phyloP scores from a whole-genome alignment of 306 rosid genomes.

The Argentina anserina region DNA sequence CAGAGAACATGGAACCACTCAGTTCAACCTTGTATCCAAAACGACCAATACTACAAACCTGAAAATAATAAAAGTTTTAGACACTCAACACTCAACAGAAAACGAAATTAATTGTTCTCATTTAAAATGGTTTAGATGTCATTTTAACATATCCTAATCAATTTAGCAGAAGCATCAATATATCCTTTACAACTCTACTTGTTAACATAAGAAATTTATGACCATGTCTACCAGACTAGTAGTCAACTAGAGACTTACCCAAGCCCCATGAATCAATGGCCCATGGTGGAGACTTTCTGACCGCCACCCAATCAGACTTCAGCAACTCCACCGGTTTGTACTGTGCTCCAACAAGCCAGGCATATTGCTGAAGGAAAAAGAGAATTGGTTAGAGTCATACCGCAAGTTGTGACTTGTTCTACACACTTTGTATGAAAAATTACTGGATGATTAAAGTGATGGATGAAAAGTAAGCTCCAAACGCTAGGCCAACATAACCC shows the following conservation, averaged over 20 bases:
- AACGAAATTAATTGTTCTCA: neutral
- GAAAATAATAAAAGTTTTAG: neutral
- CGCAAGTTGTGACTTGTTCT: conserved; percentile 18
- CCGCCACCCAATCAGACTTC: conserved; percentile 86
- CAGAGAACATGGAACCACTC: neutral
- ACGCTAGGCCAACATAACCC: neutral
- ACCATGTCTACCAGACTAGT: conserved; percentile 18
- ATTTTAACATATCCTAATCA: conserved; percentile 11
- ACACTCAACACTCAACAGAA: neutral
- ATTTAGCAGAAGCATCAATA: conserved; percentile 6
- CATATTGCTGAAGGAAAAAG: conserved; percentile 68
- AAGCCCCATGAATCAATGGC: conserved; percentile 98
- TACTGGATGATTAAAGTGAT: neutral
- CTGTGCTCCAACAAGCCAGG: conserved; percentile 95
- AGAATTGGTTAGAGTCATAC: conserved; percentile 28
- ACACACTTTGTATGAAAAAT: neutral
- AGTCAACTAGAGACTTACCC: conserved; percentile 57
- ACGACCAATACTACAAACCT: neutral
- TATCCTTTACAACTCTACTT: neutral
- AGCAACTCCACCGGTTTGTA: conserved; percentile 84
- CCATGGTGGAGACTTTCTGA: conserved; percentile 94
- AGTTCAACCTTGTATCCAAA: neutral
- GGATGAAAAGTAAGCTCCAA: neutral
- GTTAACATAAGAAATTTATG: conserved; percentile 20
- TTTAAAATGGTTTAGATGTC: neutral